Evolutionary conservation across 1,284 basidiomycete species (phyloP).

Genomic region (Ustilago shanxiensis): DNA sequence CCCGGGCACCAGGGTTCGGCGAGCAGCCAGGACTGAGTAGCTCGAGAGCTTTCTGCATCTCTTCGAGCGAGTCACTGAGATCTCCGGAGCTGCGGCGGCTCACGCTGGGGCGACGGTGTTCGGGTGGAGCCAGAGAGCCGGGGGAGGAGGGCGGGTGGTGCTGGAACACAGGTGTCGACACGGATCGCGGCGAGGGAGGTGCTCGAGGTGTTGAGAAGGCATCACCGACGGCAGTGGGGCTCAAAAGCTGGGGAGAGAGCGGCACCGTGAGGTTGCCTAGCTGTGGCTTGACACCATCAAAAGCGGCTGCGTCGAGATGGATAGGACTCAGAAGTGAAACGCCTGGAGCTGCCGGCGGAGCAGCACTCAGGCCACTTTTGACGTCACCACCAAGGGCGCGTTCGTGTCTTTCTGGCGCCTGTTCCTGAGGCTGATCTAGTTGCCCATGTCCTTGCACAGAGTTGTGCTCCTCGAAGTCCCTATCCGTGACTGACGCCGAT

Average conservation of each 20-base stretch:
- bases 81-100: slow-evolving; percentile 51
- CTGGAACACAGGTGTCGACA: slow-evolving; percentile 18
- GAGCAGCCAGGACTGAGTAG: slow-evolving; percentile 56
- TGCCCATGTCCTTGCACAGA: neutral
- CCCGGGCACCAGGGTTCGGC: slow-evolving; percentile 29
- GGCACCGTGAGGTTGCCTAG: slow-evolving; percentile 35
- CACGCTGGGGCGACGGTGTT: slow-evolving; percentile 23
- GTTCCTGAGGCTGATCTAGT: neutral
- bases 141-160: slow-evolving; percentile 33
- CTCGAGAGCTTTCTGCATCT: slow-evolving; percentile 59
- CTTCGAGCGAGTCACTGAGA: slow-evolving; percentile 50
- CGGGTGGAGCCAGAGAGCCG: slow-evolving; percentile 26
- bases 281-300: slow-evolving; percentile 38
- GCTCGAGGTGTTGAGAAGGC: slow-evolving; percentile 28
- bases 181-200: slow-evolving; percentile 10
- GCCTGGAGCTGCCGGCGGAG: slow-evolving; percentile 6
- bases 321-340: slow-evolving; percentile 58
- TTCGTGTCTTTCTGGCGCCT: neutral
- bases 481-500: slow-evolving; percentile 5
- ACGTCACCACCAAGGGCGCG: neutral
- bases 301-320: slow-evolving; percentile 46
- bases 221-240: slow-evolving; percentile 22
- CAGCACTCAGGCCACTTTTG: slow-evolving; percentile 12
- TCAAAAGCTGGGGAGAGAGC: slow-evolving; percentile 30
- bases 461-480: neutral